Evolutionary conservation across 75 land plant species (phyloP).

Genomic region (Pseudotsuga menziesii): DNA sequence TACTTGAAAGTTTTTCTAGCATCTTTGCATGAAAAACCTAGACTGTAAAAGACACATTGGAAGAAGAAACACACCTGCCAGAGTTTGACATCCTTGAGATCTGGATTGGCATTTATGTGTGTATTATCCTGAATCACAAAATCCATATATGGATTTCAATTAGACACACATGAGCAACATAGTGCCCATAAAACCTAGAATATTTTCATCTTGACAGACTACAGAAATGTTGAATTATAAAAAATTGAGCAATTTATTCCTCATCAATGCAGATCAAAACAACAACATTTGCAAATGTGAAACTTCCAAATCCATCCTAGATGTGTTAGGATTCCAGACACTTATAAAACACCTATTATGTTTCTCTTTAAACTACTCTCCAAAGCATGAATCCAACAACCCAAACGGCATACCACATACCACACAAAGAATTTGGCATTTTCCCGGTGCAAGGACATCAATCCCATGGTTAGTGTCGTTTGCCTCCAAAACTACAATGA

Average conservation of each 20-base stretch:
- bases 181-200: background rate
- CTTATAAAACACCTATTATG: background rate
- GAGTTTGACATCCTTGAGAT: slow-evolving; percentile 94
- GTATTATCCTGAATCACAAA: slow-evolving; percentile 77
- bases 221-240: no score
- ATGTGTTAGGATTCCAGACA: background rate
- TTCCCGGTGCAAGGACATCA: slow-evolving; percentile 67
- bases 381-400: background rate
- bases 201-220: no score
- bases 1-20: background rate
- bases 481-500: slow-evolving; percentile 90
- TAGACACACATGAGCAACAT: background rate
- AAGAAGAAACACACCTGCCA: slow-evolving; percentile 74
- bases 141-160: background rate
- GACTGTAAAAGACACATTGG: background rate
- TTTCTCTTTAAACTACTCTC: background rate
- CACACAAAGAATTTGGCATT: slow-evolving; percentile 94
- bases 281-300: background rate
- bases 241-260: no score
- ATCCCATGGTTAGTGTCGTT: slow-evolving; percentile 56
- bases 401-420: slow-evolving; percentile 23
- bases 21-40: background rate
- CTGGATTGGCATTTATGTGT: slow-evolving; percentile 87
- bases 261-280: background rate
- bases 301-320: background rate